Evolutionary conservation across 371 early-diverging fungal species (phyloP).

Genomic region (Mortierella sp.): DNA sequence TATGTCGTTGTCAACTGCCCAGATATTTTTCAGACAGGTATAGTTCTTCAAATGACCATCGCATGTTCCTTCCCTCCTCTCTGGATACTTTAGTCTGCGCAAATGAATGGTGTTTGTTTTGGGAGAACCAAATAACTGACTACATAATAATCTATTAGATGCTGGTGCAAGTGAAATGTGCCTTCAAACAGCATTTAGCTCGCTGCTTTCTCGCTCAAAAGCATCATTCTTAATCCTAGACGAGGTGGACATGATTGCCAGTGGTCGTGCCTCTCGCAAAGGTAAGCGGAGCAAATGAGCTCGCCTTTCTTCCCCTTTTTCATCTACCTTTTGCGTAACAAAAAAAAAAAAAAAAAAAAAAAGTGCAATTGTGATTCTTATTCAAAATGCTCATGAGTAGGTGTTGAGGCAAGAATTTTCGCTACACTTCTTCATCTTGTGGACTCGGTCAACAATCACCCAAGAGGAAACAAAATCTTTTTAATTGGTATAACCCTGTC

Average conservation of each 20-base stretch:
- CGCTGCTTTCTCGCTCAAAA: slow-evolving; percentile 30
- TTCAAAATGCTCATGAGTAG: slow-evolving; percentile 15
- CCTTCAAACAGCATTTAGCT: slow-evolving; percentile 55
- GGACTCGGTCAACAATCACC: slow-evolving; percentile 54
- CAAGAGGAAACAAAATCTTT: slow-evolving; percentile 47
- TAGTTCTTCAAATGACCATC: background rate
- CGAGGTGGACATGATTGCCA: slow-evolving; percentile 71
- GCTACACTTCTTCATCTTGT: slow-evolving; percentile 54
- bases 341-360: no score
- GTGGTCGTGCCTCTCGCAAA: slow-evolving; percentile 54
- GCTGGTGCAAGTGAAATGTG: slow-evolving; percentile 67
- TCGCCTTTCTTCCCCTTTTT: slow-evolving; percentile 18
- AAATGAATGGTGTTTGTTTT: background rate
- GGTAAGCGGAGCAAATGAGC: slow-evolving; percentile 53
- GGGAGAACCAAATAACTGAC: background rate
- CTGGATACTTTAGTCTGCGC: no score
- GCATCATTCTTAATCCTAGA: slow-evolving; percentile 66
- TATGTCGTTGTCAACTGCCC: slow-evolving; percentile 72
- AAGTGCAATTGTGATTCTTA: background rate
- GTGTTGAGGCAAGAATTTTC: slow-evolving; percentile 55
- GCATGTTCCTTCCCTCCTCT: no score
- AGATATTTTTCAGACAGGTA: slow-evolving; percentile 77
- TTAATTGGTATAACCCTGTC: slow-evolving; percentile 60
- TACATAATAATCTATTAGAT: slow-evolving; percentile 53
- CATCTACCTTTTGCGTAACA: no score